Conservation (phyloP, 805 yeast species). For the Metschnikowia arizonensis region DNA sequence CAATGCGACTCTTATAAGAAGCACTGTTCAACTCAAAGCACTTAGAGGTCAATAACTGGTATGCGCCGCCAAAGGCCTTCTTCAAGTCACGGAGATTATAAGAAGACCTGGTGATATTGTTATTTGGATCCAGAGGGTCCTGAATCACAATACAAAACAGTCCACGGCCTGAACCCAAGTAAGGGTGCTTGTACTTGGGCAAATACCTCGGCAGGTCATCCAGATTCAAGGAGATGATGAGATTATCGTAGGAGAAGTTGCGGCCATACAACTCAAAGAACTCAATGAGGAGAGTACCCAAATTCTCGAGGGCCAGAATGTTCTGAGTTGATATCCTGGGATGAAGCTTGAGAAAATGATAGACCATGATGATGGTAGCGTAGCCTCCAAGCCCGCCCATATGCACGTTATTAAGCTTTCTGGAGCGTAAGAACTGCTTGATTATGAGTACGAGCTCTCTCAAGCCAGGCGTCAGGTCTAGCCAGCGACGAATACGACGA, state of each 20-base stretch:
- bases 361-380: slow-evolving; percentile 82
- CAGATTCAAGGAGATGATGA: slow-evolving; percentile 61
- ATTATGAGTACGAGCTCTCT: slow-evolving; percentile 77
- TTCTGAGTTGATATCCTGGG: slow-evolving; percentile 68
- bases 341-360: slow-evolving; percentile 72
- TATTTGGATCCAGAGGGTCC: slow-evolving; percentile 82
- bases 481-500: slow-evolving; percentile 69
- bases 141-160: slow-evolving; percentile 71
- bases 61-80: slow-evolving; percentile 87
- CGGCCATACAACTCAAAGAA: slow-evolving; percentile 91
- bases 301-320: slow-evolving; percentile 64
- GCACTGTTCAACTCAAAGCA: slow-evolving; percentile 71
- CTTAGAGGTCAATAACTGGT: slow-evolving; percentile 65
- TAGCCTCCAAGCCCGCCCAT: slow-evolving; percentile 95
- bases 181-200: slow-evolving; percentile 51
- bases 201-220: slow-evolving; percentile 58
- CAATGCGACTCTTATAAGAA: slow-evolving; percentile 61
- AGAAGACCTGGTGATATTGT: slow-evolving; percentile 82
- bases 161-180: slow-evolving; percentile 46
- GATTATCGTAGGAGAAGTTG: slow-evolving; percentile 78
- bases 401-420: slow-evolving; percentile 80
- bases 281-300: slow-evolving; percentile 84
- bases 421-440: slow-evolving; percentile 76
- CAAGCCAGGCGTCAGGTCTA: slow-evolving; percentile 66
- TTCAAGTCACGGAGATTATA: slow-evolving; percentile 75